Base-by-base conservation (phyloP, 257 asterid species). In the Avicennia marina region DNA sequence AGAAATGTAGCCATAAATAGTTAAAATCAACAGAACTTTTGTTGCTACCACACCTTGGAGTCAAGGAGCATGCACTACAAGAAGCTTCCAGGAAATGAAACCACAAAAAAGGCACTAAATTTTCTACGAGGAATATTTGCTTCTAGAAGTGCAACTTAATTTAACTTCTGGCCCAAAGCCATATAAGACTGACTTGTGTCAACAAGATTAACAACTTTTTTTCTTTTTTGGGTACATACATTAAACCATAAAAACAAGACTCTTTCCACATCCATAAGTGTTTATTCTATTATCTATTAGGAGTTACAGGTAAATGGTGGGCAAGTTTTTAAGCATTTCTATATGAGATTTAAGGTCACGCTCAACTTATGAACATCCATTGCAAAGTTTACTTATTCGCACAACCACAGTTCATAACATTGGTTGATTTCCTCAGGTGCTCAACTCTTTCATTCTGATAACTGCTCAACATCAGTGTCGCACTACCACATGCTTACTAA, bases 11-110 rank as follows among this genome's bases (percentile, higher is more conserved):
- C 21, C 48, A 9, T 11, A 32, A 31, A 36, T 27, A 40, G 39
- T n/a, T 24, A 13, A 54, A 47, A 39, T 9, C 15, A 44, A 20
- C 10, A 45, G 6, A 19, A 2, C 11, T 41, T 17, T 11, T n/a
- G 31, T 11, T 33, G 19, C 47, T 29, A 61, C 33, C 19, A 15
- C 13, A 49, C 31, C 33, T 29, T 18, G 31, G 33, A 54, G 21
- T 22, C 41, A 41, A 24, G 56, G 16, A n/a, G n/a, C n/a, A 32
- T 11, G 20, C 25, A 20, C n/a, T 46, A 47, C 20, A 57, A 41
- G 41, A 64, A 26, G 48, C 24, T 31, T 57, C 27, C 39, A 42
- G 29, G 31, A 69, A 55, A n/a, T 26, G 2, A 64, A 48, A 59
- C 36, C 26, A 15, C 15, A 42, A 58, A 11, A 12, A 36, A 31